Percentiles rank a stretch among this genome's conserved stretches.
Conservation (phyloP, 2,329 filamentous ascomycete genomes). For the Monilinia fructigena region DNA sequence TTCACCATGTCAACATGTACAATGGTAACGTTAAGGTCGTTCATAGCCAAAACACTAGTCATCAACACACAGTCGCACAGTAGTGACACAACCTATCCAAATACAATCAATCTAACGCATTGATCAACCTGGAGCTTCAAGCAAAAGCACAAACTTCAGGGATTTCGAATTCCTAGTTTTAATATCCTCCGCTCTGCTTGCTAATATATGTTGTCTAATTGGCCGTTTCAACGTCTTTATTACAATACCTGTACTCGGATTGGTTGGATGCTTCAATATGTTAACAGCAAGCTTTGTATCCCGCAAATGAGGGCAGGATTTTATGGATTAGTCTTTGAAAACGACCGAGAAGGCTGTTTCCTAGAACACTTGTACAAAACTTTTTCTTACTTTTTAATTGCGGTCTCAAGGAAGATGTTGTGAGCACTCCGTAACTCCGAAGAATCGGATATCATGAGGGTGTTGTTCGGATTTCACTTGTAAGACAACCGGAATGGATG, state of each 20-base stretch:
- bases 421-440: slow-evolving; percentile 6
- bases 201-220: slow-evolving; percentile 6
- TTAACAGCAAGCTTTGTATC: neutral
- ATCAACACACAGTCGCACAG: no score
- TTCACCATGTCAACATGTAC: no score
- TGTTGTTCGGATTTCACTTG: neutral
- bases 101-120: neutral
- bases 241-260: neutral
- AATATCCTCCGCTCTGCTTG: neutral
- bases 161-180: neutral
- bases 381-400: neutral
- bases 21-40: no score
- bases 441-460: neutral
- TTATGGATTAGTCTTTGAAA: no score
- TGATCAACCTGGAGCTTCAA: slow-evolving; percentile 8
- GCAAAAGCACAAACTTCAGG: neutral
- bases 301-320: neutral
- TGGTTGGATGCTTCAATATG: neutral
- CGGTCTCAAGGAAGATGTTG: neutral
- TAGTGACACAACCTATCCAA: neutral
- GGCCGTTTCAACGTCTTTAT: neutral
- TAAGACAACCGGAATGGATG: neutral
- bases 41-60: no score
- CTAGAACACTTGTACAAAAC: neutral
- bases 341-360: neutral